Base-by-base conservation (phyloP, 495 filamentous ascomycete species). In the Penicillium riverlandense region DNA sequence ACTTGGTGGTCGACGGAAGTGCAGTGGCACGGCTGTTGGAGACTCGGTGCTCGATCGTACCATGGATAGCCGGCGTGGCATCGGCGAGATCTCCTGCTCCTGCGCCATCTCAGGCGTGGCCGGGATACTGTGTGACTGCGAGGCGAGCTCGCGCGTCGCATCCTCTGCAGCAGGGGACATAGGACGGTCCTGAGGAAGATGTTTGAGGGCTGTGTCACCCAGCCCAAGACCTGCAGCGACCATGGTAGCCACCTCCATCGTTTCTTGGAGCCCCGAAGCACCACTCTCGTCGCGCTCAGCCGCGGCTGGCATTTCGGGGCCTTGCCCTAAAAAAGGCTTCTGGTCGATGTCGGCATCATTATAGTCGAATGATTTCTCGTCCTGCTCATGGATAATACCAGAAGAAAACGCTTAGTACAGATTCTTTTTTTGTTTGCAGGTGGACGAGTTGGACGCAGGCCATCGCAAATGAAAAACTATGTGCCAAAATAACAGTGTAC, bases 261-360 rank as follows among this genome's bases (percentile, higher is more conserved):
- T 48, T 44, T 41, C 37, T 48, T 51, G 50, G 47, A 57, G 56
- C 60, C 64, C 66, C 62, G 67, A 67, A 66, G 61, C 61, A 63
- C 62, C 59, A 55, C 48, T 13, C 40, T 62, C 54, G 53, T 49
- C 57, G 30, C 50, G 50, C 47, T 58, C 55, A 58, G 50, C 42
- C 47, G 44, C 49, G 41, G 44, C 43, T 61, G 65, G 71, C 63
- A 71, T 64, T 67, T 71, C 70, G 57, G 66, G 69, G 70, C 69
- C 53, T 49, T 65, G 60, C 47, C 53, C 69, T 75, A 77, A 72
- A 71, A 74, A 75, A 72, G 66, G 64, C 58, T 55, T 44, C 29
- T 58, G 44, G 41, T 68, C 52, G 47, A 53, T 41, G 42, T 66
- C 53, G 47, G 22, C 22, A 6, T 67, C 53, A 40, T 58, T 57